Conservation (phyloP, 2,329 filamentous ascomycete genomes). For the Myriangium duriaei region DNA sequence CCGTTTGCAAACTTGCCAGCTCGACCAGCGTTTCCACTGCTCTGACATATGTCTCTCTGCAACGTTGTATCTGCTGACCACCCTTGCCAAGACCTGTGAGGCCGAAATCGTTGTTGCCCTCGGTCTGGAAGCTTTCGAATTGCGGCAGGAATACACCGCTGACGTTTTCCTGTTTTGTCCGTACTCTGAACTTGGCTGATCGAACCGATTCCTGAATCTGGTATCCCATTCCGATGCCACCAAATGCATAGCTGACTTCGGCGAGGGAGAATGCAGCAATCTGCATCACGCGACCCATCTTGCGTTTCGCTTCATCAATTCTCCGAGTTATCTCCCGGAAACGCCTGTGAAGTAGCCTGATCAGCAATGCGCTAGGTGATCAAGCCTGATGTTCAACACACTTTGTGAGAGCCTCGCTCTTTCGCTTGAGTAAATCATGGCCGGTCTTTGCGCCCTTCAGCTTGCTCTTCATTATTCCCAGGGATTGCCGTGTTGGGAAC, state of each 20-base stretch:
- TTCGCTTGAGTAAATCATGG: constrained; percentile 89
- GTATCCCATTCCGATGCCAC: constrained; percentile 78
- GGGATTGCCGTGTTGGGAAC: constrained; percentile 93
- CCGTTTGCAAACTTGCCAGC: constrained; percentile 88
- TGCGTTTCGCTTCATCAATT: constrained; percentile 97
- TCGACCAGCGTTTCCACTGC: constrained; percentile 95
- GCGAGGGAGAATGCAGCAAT: constrained; percentile 95
- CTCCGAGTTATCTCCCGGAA: constrained; percentile 78
- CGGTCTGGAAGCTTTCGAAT: constrained; percentile 81
- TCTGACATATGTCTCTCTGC: constrained; percentile 87
- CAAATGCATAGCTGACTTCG: constrained; percentile 93
- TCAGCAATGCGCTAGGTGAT: constrained; percentile 11
- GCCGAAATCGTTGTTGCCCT: constrained; percentile 90
- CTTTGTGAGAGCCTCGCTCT: constrained; percentile 97
- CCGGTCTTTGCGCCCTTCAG: constrained; percentile 69
- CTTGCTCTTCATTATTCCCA: constrained; percentile 96
- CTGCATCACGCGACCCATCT: constrained; percentile 99
- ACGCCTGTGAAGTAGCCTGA: constrained; percentile 13
- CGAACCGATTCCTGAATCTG: constrained; percentile 95
- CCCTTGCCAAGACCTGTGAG: constrained; percentile 93
- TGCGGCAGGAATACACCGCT: constrained; percentile 88
- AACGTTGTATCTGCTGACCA: constrained; percentile 90
- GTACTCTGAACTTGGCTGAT: constrained; percentile 80
- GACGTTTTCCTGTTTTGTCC: constrained; percentile 96
- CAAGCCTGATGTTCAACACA: too few species aligned